Evolutionary conservation across 108 stramenopile species (phyloP).

Genomic region (Cyclotella baltica): DNA sequence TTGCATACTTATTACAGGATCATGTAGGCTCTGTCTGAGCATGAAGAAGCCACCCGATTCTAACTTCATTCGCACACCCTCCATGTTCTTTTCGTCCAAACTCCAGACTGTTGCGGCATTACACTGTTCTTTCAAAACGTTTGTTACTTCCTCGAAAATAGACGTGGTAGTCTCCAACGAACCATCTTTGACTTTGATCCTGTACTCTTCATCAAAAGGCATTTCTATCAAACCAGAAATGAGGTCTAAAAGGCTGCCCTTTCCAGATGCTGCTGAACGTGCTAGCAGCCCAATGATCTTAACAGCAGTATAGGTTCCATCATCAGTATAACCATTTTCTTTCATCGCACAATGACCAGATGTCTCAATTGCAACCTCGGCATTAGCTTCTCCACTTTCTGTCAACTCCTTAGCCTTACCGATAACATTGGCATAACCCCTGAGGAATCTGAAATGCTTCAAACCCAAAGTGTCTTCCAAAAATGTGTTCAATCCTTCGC

Average conservation of each 20-base stretch:
- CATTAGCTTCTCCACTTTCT: slow-evolving; percentile 67
- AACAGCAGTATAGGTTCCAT: slow-evolving; percentile 89
- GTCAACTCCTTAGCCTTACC: slow-evolving; percentile 73
- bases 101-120: slow-evolving; percentile 49
- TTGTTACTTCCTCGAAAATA: slow-evolving; percentile 58
- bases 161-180: slow-evolving; percentile 60
- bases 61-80: slow-evolving; percentile 75
- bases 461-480: slow-evolving; percentile 62
- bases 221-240: slow-evolving; percentile 72
- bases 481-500: slow-evolving; percentile 72
- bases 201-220: slow-evolving; percentile 69
- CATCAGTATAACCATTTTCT: slow-evolving; percentile 85
- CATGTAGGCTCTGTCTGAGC: slow-evolving; percentile 85
- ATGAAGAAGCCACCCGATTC: slow-evolving; percentile 80
- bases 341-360: slow-evolving; percentile 84
- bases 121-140: slow-evolving; percentile 38
- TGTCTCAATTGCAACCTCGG: slow-evolving; percentile 88
- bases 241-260: slow-evolving; percentile 63
- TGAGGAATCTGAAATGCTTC: slow-evolving; percentile 75
- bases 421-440: slow-evolving; percentile 90
- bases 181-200: slow-evolving; percentile 65
- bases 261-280: slow-evolving; percentile 33
- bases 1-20: slow-evolving; percentile 85
- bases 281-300: slow-evolving; percentile 72
- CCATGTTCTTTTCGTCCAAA: slow-evolving; percentile 77